These are phyloP conservation scores for Diplosphaera chodatii DNA, from an alignment of 139 green algal genomes.

Conservation along the genomic window DNA sequence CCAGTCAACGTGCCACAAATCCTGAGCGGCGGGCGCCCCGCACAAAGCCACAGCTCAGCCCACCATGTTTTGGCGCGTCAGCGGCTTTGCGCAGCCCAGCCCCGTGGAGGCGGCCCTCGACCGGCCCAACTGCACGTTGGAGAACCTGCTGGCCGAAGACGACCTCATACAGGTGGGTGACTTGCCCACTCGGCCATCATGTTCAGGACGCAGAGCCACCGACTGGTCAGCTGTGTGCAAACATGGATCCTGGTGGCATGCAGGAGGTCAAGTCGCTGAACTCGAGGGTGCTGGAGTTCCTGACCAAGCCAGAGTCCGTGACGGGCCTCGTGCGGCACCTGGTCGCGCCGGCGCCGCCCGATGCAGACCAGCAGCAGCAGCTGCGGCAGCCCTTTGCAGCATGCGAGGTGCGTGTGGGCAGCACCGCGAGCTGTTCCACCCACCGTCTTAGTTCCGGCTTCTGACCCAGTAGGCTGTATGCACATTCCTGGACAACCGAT, in stretches of 20 bases:
- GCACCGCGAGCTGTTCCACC: too few species aligned
- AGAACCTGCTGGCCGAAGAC: constrained; percentile 91
- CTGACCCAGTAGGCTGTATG: too few species aligned
- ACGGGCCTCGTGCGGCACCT: neutral
- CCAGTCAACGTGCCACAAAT: too few species aligned
- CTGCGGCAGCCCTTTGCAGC: constrained; percentile 94
- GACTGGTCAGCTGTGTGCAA: too few species aligned
- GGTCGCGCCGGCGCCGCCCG: constrained; percentile 13
- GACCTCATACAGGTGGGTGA: constrained; percentile 63
- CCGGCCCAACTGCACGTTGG: constrained; percentile 79
- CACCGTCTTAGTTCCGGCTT: too few species aligned
- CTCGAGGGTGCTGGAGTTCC: constrained; percentile 70
- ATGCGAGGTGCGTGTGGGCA: constrained; percentile 60
- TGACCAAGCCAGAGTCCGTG: constrained; percentile 60
- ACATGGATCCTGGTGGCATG: too few species aligned
- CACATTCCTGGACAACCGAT: too few species aligned
- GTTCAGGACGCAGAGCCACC: too few species aligned
- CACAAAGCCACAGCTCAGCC: too few species aligned
- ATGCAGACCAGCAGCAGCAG: constrained; percentile 61
- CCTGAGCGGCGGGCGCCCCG: too few species aligned
- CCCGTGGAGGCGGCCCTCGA: constrained; percentile 79
- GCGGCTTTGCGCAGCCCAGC: constrained; percentile 49
- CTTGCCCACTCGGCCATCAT: too few species aligned
- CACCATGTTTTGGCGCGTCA: constrained; percentile 71
- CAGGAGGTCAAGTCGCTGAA: constrained; percentile 93